These are phyloP conservation scores for Metschnikowia anglica DNA, from an alignment of 805 yeast species.

Conservation along the genomic window DNA sequence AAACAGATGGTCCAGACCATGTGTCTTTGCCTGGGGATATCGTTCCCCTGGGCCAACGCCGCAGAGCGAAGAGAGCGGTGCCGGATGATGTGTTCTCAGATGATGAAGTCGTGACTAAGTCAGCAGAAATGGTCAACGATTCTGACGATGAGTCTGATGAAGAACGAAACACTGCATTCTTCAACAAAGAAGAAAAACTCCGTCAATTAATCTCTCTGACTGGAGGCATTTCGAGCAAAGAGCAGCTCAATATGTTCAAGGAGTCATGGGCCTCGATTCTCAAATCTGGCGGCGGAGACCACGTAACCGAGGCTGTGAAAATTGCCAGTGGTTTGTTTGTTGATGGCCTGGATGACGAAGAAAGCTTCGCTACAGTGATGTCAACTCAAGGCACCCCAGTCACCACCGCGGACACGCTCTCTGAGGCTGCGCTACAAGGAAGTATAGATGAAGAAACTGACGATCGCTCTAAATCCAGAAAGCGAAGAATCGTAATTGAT, in stretches of 20 bases:
- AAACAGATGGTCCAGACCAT: slow-evolving; percentile 4
- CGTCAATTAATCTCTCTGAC: slow-evolving; percentile 37
- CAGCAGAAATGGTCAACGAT: slow-evolving; percentile 55
- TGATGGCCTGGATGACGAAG: slow-evolving; percentile 18
- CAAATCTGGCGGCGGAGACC: not conserved
- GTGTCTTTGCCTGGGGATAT: not conserved
- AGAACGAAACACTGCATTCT: slow-evolving; percentile 52
- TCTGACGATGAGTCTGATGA: slow-evolving; percentile 67
- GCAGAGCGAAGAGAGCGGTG: not conserved
- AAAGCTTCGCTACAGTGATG: not conserved
- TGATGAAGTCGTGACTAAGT: slow-evolving; percentile 20
- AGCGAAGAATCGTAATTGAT: slow-evolving; percentile 25
- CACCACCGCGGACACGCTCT: not conserved
- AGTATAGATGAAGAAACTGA: slow-evolving; percentile 12
- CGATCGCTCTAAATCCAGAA: slow-evolving; percentile 18
- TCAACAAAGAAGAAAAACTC: slow-evolving; percentile 52
- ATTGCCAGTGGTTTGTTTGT: slow-evolving; percentile 19
- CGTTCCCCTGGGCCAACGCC: slow-evolving; percentile 1
- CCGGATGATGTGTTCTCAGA: slow-evolving; percentile 7
- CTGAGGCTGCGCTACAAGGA: slow-evolving; percentile 1
- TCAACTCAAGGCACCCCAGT: slow-evolving; percentile 2
- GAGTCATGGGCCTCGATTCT: slow-evolving; percentile 19
- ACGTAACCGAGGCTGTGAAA: slow-evolving; percentile 12
- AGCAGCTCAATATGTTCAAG: slow-evolving; percentile 16
- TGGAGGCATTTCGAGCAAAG: slow-evolving; percentile 39